These are phyloP conservation scores for Monilinia fructicola DNA, from an alignment of 2,329 filamentous ascomycete genomes.

Conservation along the genomic window DNA sequence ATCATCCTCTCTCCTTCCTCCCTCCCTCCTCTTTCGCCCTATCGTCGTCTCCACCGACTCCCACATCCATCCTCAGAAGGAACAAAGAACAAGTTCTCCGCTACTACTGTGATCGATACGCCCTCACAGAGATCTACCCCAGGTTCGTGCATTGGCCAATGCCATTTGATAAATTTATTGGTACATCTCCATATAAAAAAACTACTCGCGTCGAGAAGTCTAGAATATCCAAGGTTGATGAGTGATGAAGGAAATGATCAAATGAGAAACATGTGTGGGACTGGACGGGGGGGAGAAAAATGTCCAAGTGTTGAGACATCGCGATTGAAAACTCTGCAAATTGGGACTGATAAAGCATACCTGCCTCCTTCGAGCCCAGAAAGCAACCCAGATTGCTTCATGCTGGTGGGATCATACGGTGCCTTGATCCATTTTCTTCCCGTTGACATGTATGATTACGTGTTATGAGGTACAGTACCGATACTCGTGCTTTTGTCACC, in stretches of 20 bases:
- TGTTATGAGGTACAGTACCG: conserved; percentile 15
- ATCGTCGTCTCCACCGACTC: not conserved
- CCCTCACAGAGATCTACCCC: conserved; percentile 15
- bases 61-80: not conserved
- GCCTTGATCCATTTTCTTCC: not conserved
- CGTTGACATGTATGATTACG: conserved; percentile 16
- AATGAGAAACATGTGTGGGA: conserved; percentile 12
- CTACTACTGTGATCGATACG: no score
- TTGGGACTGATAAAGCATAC: conserved; percentile 11
- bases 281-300: not conserved
- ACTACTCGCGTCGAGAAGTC: not conserved
- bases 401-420: not conserved
- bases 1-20: not conserved
- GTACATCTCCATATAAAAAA: not conserved
- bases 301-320: conserved; percentile 17
- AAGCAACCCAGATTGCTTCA: not conserved
- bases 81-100: not conserved
- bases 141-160: conserved; percentile 18
- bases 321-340: conserved; percentile 16
- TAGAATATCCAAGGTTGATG: no score
- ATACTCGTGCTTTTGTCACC: conserved; percentile 2
- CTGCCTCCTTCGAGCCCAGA: not conserved
- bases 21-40: not conserved
- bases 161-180: not conserved
- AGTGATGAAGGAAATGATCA: not conserved